These are phyloP conservation scores for Colletotrichum spinosum DNA, from an alignment of 2,329 filamentous ascomycete species.

Conservation along the genomic window DNA sequence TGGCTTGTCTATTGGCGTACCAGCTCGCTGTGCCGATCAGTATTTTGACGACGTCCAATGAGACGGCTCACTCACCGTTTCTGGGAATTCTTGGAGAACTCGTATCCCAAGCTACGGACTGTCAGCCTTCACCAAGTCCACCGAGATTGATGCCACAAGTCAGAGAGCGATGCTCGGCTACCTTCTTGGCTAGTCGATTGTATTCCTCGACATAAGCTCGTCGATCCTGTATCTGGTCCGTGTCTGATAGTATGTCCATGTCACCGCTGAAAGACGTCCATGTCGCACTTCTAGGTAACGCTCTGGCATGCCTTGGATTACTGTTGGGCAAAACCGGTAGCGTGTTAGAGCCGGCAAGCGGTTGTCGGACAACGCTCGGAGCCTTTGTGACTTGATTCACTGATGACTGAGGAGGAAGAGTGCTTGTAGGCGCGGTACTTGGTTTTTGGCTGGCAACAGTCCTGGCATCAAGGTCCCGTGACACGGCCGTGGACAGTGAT, in stretches of 20 bases:
- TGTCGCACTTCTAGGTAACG: constrained; percentile 60
- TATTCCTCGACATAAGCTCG: constrained; percentile 66
- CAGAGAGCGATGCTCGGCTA: constrained; percentile 41
- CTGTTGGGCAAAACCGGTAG: constrained; percentile 37
- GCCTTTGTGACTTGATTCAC: constrained; percentile 6
- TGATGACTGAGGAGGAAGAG: constrained; percentile 14
- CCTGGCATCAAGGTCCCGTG: constrained; percentile 39
- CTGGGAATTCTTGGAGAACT: constrained; percentile 51
- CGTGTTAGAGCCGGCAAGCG: constrained; percentile 31
- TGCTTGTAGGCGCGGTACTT: constrained; percentile 35
- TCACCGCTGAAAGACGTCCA: constrained; percentile 70
- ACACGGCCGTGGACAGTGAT: constrained; percentile 38
- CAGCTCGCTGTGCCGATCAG: constrained; percentile 18
- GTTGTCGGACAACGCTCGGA: background rate
- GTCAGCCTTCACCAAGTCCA: background rate
- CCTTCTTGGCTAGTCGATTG: constrained; percentile 70
- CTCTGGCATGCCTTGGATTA: constrained; percentile 37
- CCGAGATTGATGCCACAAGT: background rate
- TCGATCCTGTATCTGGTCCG: constrained; percentile 62
- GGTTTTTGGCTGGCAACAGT: constrained; percentile 24
- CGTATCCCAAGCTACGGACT: constrained; percentile 64
- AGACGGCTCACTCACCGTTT: constrained; percentile 24
- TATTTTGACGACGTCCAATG: background rate
- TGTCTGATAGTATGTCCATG: constrained; percentile 57
- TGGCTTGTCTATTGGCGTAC: constrained; percentile 27